phyloP scores from a whole-genome alignment of 2,329 filamentous ascomycete genomes.

The Clonostachys rosea region DNA sequence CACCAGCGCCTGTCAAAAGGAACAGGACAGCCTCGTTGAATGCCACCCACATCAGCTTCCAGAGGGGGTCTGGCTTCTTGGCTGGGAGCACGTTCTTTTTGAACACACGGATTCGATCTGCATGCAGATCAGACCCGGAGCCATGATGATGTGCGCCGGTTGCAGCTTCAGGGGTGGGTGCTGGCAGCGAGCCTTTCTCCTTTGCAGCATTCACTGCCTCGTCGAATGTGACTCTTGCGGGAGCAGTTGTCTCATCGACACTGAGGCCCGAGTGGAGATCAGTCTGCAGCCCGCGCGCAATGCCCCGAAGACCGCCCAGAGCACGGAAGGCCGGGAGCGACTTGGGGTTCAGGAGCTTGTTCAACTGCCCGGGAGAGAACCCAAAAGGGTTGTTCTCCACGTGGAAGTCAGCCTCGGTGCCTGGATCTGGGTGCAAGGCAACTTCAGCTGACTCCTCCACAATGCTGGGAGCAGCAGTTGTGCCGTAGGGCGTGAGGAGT shows the following conservation, averaged over 20 bases:
- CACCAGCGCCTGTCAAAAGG: conserved; percentile 58
- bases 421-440: conserved; percentile 67
- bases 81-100: conserved; percentile 57
- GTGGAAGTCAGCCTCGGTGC: conserved; percentile 66
- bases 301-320: conserved; percentile 67
- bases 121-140: not conserved
- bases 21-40: conserved; percentile 68
- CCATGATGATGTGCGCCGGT: no score
- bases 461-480: not conserved
- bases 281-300: conserved; percentile 71
- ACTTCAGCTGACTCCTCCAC: not conserved
- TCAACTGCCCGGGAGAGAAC: conserved; percentile 76
- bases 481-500: not conserved
- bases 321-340: conserved; percentile 72
- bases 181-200: not conserved
- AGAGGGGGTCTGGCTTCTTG: conserved; percentile 57
- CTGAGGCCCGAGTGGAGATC: conserved; percentile 68
- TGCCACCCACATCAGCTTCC: conserved; percentile 59
- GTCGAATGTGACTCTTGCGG: conserved; percentile 63
- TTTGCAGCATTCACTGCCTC: conserved; percentile 37
- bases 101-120: conserved; percentile 44
- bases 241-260: conserved; percentile 63
- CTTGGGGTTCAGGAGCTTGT: conserved; percentile 82
- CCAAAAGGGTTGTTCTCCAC: conserved; percentile 80
- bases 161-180: no score